These are phyloP conservation scores for Salix purpurea DNA, from an alignment of 345 rosid species.

Conservation along the genomic window DNA sequence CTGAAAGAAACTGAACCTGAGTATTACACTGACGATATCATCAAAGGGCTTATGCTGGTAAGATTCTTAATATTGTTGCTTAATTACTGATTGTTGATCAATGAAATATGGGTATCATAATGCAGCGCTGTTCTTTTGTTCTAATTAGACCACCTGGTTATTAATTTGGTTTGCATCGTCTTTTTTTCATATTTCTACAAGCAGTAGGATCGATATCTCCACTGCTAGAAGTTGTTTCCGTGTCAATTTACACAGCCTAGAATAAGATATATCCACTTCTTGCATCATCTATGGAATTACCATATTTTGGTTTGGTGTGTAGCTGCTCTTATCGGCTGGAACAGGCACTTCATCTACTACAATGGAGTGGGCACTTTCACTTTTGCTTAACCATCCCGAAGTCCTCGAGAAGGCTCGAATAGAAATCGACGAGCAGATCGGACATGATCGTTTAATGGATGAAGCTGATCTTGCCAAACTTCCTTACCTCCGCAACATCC, in stretches of 20 bases:
- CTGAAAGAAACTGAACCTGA: slow-evolving; percentile 49
- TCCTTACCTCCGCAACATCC: slow-evolving; percentile 20
- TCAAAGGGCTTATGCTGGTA: slow-evolving; percentile 44
- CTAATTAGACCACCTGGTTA: too few species aligned
- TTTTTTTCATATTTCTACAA: too few species aligned
- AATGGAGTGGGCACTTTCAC: slow-evolving; percentile 43
- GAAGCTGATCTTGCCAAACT: slow-evolving; percentile 24
- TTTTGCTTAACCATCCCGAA: slow-evolving; percentile 34
- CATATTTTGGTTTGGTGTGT: too few species aligned
- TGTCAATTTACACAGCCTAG: too few species aligned
- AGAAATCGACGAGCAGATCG: slow-evolving; percentile 19
- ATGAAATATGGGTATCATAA: too few species aligned
- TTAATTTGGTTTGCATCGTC: too few species aligned
- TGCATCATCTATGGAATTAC: too few species aligned
- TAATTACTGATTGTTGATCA: too few species aligned
- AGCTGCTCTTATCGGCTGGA: slow-evolving; percentile 20
- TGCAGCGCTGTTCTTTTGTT: too few species aligned
- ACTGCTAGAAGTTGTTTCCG: too few species aligned
- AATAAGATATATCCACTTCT: too few species aligned
- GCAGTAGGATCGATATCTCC: too few species aligned
- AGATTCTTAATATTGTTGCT: not conserved
- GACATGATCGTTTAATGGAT: slow-evolving; percentile 14
- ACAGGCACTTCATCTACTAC: slow-evolving; percentile 29
- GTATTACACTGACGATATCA: slow-evolving; percentile 41
- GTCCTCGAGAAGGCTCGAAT: slow-evolving; percentile 12